Conservation (phyloP, 2,329 filamentous ascomycete species). For the Plenodomus lindquistii region DNA sequence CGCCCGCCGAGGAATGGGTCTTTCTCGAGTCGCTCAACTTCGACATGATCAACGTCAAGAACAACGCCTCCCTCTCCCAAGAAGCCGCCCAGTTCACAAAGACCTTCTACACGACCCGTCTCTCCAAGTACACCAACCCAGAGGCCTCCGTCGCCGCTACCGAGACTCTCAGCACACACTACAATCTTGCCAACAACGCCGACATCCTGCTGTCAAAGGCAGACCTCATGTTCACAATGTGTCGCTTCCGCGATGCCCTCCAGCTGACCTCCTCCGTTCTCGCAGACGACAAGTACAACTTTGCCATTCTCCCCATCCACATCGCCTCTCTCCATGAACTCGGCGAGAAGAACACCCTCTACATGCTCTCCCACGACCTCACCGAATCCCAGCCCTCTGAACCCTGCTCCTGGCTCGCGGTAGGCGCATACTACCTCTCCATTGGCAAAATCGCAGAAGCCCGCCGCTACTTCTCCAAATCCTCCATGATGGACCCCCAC, state of each 20-base stretch:
- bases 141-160: constrained; percentile 80
- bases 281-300: constrained; percentile 83
- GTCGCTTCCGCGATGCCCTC: constrained; percentile 86
- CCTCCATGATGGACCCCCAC: constrained; percentile 95
- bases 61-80: constrained; percentile 70
- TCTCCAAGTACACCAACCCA: constrained; percentile 94
- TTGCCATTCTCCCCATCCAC: constrained; percentile 85
- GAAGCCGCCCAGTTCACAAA: constrained; percentile 93
- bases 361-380: constrained; percentile 88
- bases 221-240: constrained; percentile 91
- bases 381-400: constrained; percentile 91
- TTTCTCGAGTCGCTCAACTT: constrained; percentile 91
- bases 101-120: constrained; percentile 91
- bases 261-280: constrained; percentile 83
- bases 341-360: constrained; percentile 81
- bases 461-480: constrained; percentile 93
- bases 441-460: constrained; percentile 91
- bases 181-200: constrained; percentile 81
- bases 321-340: constrained; percentile 90
- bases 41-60: constrained; percentile 71
- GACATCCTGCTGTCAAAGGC: constrained; percentile 89
- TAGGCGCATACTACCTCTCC: constrained; percentile 91
- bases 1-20: constrained; percentile 84
- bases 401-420: constrained; percentile 89
- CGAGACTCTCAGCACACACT: constrained; percentile 90